These are phyloP conservation scores for Colletotrichum musicola DNA, from an alignment of 2,329 filamentous ascomycete species.

Conservation along the genomic window DNA sequence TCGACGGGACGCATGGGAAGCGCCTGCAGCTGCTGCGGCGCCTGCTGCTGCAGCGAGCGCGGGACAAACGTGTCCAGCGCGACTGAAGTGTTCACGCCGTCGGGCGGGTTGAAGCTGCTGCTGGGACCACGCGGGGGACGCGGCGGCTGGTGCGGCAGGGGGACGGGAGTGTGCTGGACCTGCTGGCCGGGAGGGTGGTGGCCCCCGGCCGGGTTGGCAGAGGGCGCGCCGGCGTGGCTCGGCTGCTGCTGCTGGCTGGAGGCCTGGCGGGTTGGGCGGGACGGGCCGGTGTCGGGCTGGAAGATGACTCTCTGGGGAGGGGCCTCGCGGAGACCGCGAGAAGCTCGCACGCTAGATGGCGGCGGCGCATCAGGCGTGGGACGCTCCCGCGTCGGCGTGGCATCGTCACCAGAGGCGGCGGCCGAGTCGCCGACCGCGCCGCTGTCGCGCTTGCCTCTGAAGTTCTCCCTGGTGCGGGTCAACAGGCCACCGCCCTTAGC, in stretches of 20 bases:
- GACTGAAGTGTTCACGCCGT: slow-evolving; percentile 68
- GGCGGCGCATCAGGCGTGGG: slow-evolving; percentile 62
- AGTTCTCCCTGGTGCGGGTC: slow-evolving; percentile 84
- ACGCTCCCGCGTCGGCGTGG: slow-evolving; percentile 68
- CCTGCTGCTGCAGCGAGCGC: slow-evolving; percentile 74
- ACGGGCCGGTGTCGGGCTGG: slow-evolving; percentile 80
- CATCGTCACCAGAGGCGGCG: slow-evolving; percentile 44
- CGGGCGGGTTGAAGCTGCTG: slow-evolving; percentile 64
- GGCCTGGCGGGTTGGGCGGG: slow-evolving; percentile 72
- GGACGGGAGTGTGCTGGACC: slow-evolving; percentile 46
- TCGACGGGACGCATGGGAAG: slow-evolving; percentile 79
- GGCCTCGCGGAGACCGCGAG: slow-evolving; percentile 80
- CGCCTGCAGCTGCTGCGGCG: slow-evolving; percentile 69
- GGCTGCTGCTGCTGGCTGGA: slow-evolving; percentile 45
- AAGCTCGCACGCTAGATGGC: slow-evolving; percentile 66
- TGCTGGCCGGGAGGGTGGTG: slow-evolving; percentile 42
- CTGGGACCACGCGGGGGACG: slow-evolving; percentile 55
- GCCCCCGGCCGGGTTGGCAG: slow-evolving; percentile 40
- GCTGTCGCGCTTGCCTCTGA: slow-evolving; percentile 62
- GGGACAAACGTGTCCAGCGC: slow-evolving; percentile 65
- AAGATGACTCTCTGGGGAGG: slow-evolving; percentile 87
- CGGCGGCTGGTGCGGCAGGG: slow-evolving; percentile 45
- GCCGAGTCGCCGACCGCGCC: slow-evolving; percentile 34
- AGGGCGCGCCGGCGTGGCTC: slow-evolving; percentile 44
- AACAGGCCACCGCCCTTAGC: slow-evolving; percentile 87